Conservation (phyloP, 2,329 filamentous ascomycete genomes). For the Emergomyces orientalis region DNA sequence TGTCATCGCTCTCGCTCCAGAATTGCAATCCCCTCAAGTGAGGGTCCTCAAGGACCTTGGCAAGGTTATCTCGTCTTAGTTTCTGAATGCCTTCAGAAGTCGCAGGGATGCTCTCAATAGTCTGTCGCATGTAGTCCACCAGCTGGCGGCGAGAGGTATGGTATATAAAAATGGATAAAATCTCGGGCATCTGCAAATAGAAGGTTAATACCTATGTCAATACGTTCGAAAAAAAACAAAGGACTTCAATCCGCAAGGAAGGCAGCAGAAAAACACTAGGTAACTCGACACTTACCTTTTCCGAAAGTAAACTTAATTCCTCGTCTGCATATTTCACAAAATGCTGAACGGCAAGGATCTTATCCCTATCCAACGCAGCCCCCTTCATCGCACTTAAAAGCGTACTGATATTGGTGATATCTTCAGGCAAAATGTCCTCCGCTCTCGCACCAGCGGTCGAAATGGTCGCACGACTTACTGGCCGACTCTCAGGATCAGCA, state of each 20-base stretch:
- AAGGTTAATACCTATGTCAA: not conserved
- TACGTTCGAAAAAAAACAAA: not conserved
- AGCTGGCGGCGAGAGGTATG: constrained; percentile 76
- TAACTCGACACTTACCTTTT: constrained; percentile 38
- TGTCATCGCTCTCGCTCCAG: constrained; percentile 74
- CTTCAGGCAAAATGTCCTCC: constrained; percentile 39
- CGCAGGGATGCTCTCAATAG: constrained; percentile 45
- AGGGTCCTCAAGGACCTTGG: constrained; percentile 50
- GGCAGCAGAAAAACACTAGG: not conserved
- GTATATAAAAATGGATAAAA: constrained; percentile 82
- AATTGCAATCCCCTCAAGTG: constrained; percentile 75
- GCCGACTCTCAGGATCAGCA: constrained; percentile 24
- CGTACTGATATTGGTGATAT: constrained; percentile 56
- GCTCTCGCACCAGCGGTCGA: constrained; percentile 29
- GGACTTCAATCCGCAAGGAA: not conserved
- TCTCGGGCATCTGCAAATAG: constrained; percentile 58
- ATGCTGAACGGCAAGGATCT: constrained; percentile 69
- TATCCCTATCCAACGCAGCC: constrained; percentile 80
- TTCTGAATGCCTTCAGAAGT: constrained; percentile 36
- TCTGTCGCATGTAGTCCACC: constrained; percentile 58
- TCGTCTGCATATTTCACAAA: constrained; percentile 70
- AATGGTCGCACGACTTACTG: constrained; percentile 15
- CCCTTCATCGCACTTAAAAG: constrained; percentile 59
- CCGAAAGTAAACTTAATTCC: constrained; percentile 65
- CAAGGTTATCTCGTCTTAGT: constrained; percentile 57